Conservation (phyloP, 495 filamentous ascomycete genomes). For the Daldinia decipiens region DNA sequence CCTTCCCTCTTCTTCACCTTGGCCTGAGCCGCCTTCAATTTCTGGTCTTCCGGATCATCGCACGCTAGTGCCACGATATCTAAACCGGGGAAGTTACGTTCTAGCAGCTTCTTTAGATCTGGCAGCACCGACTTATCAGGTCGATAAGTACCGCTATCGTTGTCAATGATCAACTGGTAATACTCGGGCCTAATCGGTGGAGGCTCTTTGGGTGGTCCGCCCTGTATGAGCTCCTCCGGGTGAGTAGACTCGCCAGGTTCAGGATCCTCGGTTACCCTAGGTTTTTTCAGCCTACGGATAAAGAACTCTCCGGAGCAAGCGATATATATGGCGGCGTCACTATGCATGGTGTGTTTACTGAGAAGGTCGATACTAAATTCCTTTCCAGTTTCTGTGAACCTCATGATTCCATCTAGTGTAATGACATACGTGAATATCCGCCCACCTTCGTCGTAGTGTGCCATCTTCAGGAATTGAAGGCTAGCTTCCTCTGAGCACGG, state of each 20-base stretch:
- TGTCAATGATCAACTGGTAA: slow-evolving; percentile 93
- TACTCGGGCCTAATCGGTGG: slow-evolving; percentile 66
- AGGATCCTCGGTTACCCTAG: slow-evolving; percentile 26
- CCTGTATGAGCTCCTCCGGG: slow-evolving; percentile 44
- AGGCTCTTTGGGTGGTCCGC: slow-evolving; percentile 54
- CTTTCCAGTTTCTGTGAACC: slow-evolving; percentile 94
- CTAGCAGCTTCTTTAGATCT: slow-evolving; percentile 72
- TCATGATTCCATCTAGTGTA: slow-evolving; percentile 83
- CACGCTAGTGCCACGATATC: slow-evolving; percentile 76
- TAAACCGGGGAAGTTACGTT: slow-evolving; percentile 76
- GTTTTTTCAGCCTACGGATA: slow-evolving; percentile 68
- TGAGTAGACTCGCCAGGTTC: slow-evolving; percentile 42
- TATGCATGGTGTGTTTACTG: slow-evolving; percentile 95
- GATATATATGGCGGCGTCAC: slow-evolving; percentile 87
- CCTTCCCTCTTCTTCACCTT: slow-evolving; percentile 70
- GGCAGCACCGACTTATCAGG: slow-evolving; percentile 80
- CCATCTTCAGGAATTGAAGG: slow-evolving; percentile 83
- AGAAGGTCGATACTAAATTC: slow-evolving; percentile 93
- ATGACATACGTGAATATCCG: slow-evolving; percentile 93
- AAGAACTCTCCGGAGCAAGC: slow-evolving; percentile 95
- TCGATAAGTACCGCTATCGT: slow-evolving; percentile 92
- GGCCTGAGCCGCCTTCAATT: slow-evolving; percentile 59
- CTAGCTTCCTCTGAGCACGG: slow-evolving; percentile 69
- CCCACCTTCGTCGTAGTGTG: slow-evolving; percentile 83
- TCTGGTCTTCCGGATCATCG: slow-evolving; percentile 71